Percentiles rank a stretch among this genome's conserved stretches.
Conservation (phyloP, 1,284 basidiomycete genomes). For the Trichosporon sp. region DNA sequence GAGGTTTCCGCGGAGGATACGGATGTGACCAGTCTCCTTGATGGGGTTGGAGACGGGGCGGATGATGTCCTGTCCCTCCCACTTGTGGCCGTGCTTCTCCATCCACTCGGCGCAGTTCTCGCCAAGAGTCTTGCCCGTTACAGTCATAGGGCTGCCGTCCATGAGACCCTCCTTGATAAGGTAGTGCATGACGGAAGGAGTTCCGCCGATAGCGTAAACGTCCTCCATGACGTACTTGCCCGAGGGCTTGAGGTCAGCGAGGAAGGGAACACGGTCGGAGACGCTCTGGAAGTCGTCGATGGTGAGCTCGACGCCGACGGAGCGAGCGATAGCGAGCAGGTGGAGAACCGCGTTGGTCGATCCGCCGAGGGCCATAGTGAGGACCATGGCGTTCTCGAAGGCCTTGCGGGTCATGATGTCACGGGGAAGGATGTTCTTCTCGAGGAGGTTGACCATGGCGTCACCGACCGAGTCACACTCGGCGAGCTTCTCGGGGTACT, state of each 20-base stretch:
- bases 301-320: constrained; percentile 76
- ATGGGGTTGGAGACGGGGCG: constrained; percentile 74
- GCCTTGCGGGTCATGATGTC: constrained; percentile 94
- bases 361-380: constrained; percentile 90
- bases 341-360: constrained; percentile 93
- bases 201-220: constrained; percentile 82
- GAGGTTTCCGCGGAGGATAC: constrained; percentile 83
- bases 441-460: constrained; percentile 76
- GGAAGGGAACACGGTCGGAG: constrained; percentile 83
- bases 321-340: constrained; percentile 85
- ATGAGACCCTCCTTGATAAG: constrained; percentile 80
- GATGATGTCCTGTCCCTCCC: constrained; percentile 71
- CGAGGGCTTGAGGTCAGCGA: constrained; percentile 90
- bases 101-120: constrained; percentile 74
- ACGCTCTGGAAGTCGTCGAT: constrained; percentile 92
- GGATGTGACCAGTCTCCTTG: constrained; percentile 83
- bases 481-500: constrained; percentile 66
- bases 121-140: constrained; percentile 87
- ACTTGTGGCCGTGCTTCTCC: constrained; percentile 69
- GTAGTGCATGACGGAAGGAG: constrained; percentile 67
- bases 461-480: constrained; percentile 78
- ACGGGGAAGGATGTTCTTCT: constrained; percentile 84
- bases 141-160: constrained; percentile 83
- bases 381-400: constrained; percentile 94
- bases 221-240: constrained; percentile 97